Evolutionary conservation across 1,139 yeast species (phyloP), one percentile per base, ranked within the genome.

Genomic region (Yamadazyma triangularis): DNA sequence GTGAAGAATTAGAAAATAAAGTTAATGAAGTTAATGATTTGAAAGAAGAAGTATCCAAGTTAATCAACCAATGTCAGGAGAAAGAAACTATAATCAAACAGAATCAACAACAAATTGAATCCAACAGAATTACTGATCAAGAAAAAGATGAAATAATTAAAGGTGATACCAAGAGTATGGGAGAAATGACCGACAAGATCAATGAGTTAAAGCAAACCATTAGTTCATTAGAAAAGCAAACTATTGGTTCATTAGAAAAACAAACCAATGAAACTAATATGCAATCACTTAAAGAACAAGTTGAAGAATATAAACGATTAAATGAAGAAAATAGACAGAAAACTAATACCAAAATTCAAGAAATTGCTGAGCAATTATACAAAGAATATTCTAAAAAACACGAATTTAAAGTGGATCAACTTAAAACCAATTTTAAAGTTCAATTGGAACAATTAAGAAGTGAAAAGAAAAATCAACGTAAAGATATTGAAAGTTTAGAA

Each of bases 321-420:
- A 31, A 41, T 7, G 40, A 32, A 13, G 42, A 40, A 8, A 52
- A 63, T 20, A 73, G 70, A 27, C 52, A 53, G 25, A 71, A 67
- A 13, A 57, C 72, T 3, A 72, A 66, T 33, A 58, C 64, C 32
- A 62, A 71, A 38, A 53, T 78, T 16, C 73, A 74, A 35, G 64
- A 69, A 36, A 54, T 79, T 24, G 79, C 85, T 0, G 78, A 75
- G 34, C 83, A 78, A 40, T 57, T 80, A 10, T 80, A 79, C 45
- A 60, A 70, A 14, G 83, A 78, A 44, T 79, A 79, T 47, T 70
- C 80, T 4, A 71, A 76, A 31, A 80, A 80, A 47, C 87, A 80
- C 44, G 81, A 74, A 43, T 68, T 70, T 34, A 79, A 79, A 45
- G 79, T 79, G 5, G 63, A 63, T 15, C 67, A 73, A 20, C 52